These are phyloP conservation scores for Trypanosoma cruzi DNA, from an alignment of 208 protist species.

Conservation along the genomic window DNA sequence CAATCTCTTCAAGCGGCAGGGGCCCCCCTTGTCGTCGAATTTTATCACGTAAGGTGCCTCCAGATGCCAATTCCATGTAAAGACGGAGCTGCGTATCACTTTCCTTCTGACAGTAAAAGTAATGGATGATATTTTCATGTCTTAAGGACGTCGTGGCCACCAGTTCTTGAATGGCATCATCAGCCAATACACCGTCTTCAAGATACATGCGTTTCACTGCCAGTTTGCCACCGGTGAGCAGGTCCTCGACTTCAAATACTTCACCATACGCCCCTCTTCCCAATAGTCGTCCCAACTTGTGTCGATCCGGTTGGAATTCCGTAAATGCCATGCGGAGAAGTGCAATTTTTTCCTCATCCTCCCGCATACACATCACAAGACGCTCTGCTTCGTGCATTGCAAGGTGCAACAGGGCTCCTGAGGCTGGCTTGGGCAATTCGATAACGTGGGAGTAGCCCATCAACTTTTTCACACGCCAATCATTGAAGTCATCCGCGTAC, in stretches of 20 bases:
- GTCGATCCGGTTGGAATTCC: conserved; percentile 37
- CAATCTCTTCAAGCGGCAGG: conserved; percentile 67
- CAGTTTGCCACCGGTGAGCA: conserved; percentile 83
- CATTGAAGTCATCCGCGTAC: conserved; percentile 73
- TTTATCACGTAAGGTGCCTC: conserved; percentile 83
- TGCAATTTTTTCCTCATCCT: conserved; percentile 83
- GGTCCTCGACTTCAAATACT: conserved; percentile 89
- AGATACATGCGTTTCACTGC: conserved; percentile 89
- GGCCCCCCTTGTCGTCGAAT: conserved; percentile 61
- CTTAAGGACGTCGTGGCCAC: conserved; percentile 87
- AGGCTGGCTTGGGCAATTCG: conserved; percentile 79
- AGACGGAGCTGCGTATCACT: conserved; percentile 78
- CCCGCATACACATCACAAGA: conserved; percentile 70
- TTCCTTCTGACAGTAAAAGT: conserved; percentile 92
- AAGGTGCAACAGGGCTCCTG: conserved; percentile 73
- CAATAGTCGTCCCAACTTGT: conserved; percentile 65
- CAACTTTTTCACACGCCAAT: conserved; percentile 82
- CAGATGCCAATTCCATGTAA: conserved; percentile 93
- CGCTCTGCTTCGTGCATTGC: conserved; percentile 88
- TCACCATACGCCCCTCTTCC: conserved; percentile 89
- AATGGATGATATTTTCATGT: conserved; percentile 95
- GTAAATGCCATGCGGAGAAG: conserved; percentile 80
- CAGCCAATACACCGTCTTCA: conserved; percentile 81
- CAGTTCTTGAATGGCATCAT: conserved; percentile 87
- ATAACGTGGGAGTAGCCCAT: conserved; percentile 76